Evolutionary conservation across 257 asterid genomes (phyloP), one percentile per base, ranked within the genome.

Genomic region (Penstemon davidsonii): DNA sequence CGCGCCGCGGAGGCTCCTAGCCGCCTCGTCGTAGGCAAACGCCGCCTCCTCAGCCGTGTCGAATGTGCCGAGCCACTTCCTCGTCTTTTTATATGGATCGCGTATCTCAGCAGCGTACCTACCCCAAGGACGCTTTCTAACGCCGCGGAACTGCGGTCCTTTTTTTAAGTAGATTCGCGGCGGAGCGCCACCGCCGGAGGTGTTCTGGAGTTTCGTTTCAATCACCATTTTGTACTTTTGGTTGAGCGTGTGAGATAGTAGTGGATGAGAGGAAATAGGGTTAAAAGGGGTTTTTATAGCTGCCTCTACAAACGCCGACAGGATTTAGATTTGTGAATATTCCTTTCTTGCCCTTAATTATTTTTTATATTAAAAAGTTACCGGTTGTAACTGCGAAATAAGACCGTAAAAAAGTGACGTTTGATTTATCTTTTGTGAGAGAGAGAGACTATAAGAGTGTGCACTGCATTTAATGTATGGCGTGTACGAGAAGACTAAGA

Each of bases 11-110:
- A 87, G 85, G 47, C 73, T 79, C 70, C 73, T 65, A 5, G 91
- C 91, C 0, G 95, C 91, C 25, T 68, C 73, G 42, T 87, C 95
- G 81, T 87, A 85, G 13, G 91, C 95, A 49, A 76, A 64, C 36
- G 95, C 91, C 38, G 95, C 95, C 68, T 80, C 95, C 77, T 82
- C 88, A 8, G 90, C 88, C 18, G 93, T 86, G 71, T 84, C 85
- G 66, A 86, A 86, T 2, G 94, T 87, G 49, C 94, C 94, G 44
- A 87, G 85, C 94, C 94, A 87, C 55, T 80, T 82, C 67, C 88
- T 73, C 41, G 90, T 76, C 84, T 84, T 87, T 79, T 70, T 87
- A 88, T 80, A 79, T 33, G 94, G 94, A 73, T 87, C 85, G 59
- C 94, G 88, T 18, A 87, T 87, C 86, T 87, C 95, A 4, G 89